phyloP scores from a whole-genome alignment of 495 filamentous ascomycete genomes.

The Aspergillus nidulans region DNA sequence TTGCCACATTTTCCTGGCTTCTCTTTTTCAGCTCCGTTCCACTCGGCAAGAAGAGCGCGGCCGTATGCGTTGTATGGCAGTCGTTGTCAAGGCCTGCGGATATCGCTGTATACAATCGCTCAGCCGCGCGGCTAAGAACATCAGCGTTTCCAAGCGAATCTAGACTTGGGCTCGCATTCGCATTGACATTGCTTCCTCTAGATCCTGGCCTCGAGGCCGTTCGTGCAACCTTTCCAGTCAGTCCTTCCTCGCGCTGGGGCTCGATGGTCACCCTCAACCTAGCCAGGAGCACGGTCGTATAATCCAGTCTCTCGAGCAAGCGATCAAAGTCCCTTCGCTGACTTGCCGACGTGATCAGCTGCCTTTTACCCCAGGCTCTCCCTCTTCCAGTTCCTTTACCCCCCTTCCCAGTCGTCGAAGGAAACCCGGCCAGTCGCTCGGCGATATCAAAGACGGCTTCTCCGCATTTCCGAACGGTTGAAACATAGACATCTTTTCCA shows the following conservation, averaged over 20 bases:
- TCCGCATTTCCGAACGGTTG: neutral
- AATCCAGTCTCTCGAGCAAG: neutral
- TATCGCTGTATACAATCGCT: neutral
- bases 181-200: too few relatives aligned
- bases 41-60: neutral
- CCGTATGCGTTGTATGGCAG: neutral
- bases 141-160: too few relatives aligned
- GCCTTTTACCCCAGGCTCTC: neutral
- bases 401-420: neutral
- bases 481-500: neutral
- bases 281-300: neutral
- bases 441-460: neutral
- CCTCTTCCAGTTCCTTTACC: too few relatives aligned
- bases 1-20: neutral
- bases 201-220: neutral
- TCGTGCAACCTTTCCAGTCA: neutral
- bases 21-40: neutral
- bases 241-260: neutral
- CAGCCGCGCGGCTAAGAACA: neutral
- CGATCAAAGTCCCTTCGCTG: neutral
- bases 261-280: neutral
- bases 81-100: neutral
- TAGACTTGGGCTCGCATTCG: neutral
- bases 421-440: neutral
- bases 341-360: neutral